phyloP scores from a whole-genome alignment of 2,329 filamentous ascomycete species.

The Aspergillus ibericus region DNA sequence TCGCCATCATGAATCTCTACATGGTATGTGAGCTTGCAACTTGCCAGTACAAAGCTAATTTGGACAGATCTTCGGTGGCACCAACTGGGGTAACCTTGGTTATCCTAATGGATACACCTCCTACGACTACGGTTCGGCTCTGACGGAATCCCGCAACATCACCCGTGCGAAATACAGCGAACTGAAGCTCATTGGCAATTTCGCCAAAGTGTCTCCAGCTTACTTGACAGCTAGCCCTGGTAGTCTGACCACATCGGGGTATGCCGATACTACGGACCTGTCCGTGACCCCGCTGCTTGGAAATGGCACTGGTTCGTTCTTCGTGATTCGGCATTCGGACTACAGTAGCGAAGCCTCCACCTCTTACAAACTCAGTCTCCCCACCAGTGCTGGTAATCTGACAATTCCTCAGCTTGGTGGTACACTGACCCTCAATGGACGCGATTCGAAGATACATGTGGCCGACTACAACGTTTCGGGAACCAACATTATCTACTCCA shows the following conservation, averaged over 20 bases:
- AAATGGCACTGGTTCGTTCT: constrained; percentile 55
- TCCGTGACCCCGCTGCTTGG: constrained; percentile 63
- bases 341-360: constrained; percentile 61
- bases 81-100: constrained; percentile 80
- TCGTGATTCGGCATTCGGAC: constrained; percentile 65
- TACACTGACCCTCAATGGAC: constrained; percentile 39
- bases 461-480: constrained; percentile 44
- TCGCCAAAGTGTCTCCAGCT: constrained; percentile 69
- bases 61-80: constrained; percentile 66
- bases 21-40: constrained; percentile 55
- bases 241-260: constrained; percentile 40
- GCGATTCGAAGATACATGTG: constrained; percentile 48
- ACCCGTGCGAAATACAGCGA: constrained; percentile 76
- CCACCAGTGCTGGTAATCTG: constrained; percentile 41
- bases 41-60: background rate
- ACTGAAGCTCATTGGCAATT: constrained; percentile 73
- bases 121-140: constrained; percentile 63
- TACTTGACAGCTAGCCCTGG: constrained; percentile 64
- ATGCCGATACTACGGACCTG: constrained; percentile 55
- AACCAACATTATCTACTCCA: constrained; percentile 45
- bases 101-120: constrained; percentile 65
- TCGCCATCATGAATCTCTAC: constrained; percentile 70
- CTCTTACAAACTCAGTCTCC: constrained; percentile 63
- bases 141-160: constrained; percentile 68
- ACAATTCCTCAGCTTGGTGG: constrained; percentile 45